These are phyloP conservation scores for Venturia oleaginea DNA, from an alignment of 2,329 filamentous ascomycete species.

Conservation along the genomic window DNA sequence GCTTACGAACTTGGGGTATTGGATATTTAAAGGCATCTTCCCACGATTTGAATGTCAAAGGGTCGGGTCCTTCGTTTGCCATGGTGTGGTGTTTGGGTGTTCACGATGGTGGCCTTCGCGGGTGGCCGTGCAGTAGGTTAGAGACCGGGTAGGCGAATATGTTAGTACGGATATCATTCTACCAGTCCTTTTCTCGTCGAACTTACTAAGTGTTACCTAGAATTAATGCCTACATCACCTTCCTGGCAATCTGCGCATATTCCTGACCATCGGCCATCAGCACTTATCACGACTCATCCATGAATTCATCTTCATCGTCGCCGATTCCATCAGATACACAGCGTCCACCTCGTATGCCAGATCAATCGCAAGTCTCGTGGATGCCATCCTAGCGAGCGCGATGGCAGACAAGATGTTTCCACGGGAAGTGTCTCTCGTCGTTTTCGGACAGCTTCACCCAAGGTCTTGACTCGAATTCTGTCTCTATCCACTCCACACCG, in stretches of 20 bases:
- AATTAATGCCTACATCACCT: too few species aligned
- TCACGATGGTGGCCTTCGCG: neutral
- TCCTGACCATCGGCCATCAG: too few species aligned
- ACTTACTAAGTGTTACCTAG: too few species aligned
- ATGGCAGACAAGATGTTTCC: neutral
- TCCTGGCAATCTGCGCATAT: too few species aligned
- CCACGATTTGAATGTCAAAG: slow-evolving; percentile 49
- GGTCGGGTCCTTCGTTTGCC: slow-evolving; percentile 48
- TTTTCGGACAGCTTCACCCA: neutral
- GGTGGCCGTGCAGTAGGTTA: neutral
- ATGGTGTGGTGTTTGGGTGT: slow-evolving; percentile 25
- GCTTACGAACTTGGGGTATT: slow-evolving; percentile 50
- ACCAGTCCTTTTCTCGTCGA: too few species aligned
- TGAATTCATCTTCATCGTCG: neutral
- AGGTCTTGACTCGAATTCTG: neutral
- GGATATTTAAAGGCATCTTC: slow-evolving; percentile 60
- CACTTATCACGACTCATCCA: neutral
- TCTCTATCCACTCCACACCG: too few species aligned
- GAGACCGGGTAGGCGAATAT: neutral
- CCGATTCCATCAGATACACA: neutral
- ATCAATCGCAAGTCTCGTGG: neutral
- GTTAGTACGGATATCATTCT: too few species aligned
- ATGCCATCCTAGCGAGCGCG: neutral
- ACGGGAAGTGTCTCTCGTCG: neutral
- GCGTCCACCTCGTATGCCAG: neutral